Conservation (phyloP, 257 asterid genomes). For the Scutellaria baicalensis region DNA sequence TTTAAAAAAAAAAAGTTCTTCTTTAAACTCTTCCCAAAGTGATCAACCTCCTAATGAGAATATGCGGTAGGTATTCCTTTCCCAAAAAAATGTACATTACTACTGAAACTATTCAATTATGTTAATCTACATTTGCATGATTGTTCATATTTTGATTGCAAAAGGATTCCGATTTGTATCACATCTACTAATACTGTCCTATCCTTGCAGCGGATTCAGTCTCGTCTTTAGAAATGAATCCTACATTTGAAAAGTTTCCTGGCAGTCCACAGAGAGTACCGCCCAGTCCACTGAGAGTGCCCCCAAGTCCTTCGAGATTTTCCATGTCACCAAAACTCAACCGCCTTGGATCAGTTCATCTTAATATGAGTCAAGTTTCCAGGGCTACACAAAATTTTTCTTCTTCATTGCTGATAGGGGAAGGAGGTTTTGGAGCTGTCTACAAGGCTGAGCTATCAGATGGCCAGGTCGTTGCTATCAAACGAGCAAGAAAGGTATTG, state of each 20-base stretch:
- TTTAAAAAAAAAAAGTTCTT: too few relatives aligned
- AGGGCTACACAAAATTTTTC: conserved; percentile 81
- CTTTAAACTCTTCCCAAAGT: neutral
- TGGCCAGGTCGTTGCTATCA: conserved; percentile 83
- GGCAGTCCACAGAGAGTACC: conserved; percentile 62
- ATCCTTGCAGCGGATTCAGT: conserved; percentile 53
- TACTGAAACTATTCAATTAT: neutral
- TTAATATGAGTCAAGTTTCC: conserved; percentile 58
- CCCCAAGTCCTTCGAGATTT: conserved; percentile 93
- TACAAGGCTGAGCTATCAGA: conserved; percentile 82
- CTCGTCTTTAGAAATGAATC: conserved; percentile 54
- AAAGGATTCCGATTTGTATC: neutral
- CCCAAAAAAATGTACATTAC: neutral
- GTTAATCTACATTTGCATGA: neutral
- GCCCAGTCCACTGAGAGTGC: conserved; percentile 72
- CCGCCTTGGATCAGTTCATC: conserved; percentile 82
- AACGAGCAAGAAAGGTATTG: conserved; percentile 89
- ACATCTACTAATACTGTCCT: conserved; percentile 10
- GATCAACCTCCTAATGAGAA: neutral
- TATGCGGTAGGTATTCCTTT: neutral
- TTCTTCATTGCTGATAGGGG: conserved; percentile 57
- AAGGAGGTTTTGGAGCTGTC: conserved; percentile 93
- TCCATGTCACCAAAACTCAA: conserved; percentile 85
- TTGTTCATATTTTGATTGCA: neutral
- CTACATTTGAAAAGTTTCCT: conserved; percentile 38